phyloP scores from a whole-genome alignment of 129 eudicot genomes.

The Silybum marianum region DNA sequence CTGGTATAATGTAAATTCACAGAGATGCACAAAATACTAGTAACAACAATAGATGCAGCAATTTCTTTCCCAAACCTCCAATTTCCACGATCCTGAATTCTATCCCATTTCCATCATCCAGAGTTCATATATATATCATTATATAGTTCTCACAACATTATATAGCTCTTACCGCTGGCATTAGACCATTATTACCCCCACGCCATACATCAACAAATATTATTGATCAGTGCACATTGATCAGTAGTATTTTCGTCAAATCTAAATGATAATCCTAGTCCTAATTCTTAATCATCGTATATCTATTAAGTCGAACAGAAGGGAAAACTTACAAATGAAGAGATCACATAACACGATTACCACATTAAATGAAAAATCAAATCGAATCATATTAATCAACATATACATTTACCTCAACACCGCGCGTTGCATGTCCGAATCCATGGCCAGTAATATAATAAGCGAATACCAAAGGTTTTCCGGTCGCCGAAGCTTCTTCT shows the following conservation, averaged over 20 bases:
- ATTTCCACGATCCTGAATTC: not conserved
- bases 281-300: not conserved
- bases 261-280: not conserved
- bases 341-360: not conserved
- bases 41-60: not conserved
- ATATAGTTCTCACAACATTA: not conserved
- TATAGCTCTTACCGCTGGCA: not conserved
- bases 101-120: not conserved
- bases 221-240: not conserved
- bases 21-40: not conserved
- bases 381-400: not conserved
- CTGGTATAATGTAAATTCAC: not conserved
- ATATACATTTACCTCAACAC: conserved; percentile 44
- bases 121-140: not conserved
- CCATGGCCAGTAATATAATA: conserved; percentile 75
- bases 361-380: not conserved
- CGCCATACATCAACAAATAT: not conserved
- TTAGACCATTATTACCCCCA: not conserved
- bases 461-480: conserved; percentile 43
- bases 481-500: not conserved
- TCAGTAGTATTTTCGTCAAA: not conserved
- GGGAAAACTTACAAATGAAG: not conserved
- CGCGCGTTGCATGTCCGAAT: conserved; percentile 73
- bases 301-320: not conserved
- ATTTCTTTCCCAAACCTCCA: not conserved